A percentile compares a stretch with the other conserved stretches of the same genome.
These are phyloP conservation scores for Fragaria nilgerrensis DNA, from an alignment of 306 rosid species.

Conservation along the genomic window DNA sequence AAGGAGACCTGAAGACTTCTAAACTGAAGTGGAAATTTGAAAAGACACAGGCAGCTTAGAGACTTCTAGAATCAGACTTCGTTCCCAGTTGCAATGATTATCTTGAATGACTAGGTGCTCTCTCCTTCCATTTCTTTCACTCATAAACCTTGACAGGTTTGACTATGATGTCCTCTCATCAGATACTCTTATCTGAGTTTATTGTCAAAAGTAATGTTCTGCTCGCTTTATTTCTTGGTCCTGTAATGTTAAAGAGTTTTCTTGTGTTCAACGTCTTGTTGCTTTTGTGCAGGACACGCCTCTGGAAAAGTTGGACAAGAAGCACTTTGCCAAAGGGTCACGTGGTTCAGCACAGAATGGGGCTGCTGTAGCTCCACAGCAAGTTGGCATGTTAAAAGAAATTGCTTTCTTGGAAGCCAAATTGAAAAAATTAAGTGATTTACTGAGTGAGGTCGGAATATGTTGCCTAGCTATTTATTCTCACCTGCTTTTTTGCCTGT, in stretches of 20 bases:
- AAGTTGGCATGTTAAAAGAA: conserved; percentile 60
- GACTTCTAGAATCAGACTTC: too few relatives aligned
- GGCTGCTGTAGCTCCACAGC: conserved; percentile 45
- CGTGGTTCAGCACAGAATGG: conserved; percentile 52
- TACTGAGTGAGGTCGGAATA: conserved; percentile 66
- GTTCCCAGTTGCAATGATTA: too few relatives aligned
- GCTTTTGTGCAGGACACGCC: conserved; percentile 65
- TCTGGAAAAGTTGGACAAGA: conserved; percentile 80
- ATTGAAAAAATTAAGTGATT: conserved; percentile 61
- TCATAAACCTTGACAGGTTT: too few relatives aligned
- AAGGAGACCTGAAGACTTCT: too few relatives aligned
- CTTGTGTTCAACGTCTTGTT: conserved; percentile 14
- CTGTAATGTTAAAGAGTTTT: neutral
- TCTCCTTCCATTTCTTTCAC: too few relatives aligned
- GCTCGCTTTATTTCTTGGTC: neutral
- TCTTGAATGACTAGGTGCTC: too few relatives aligned
- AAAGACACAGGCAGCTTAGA: too few relatives aligned
- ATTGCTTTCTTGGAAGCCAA: conserved; percentile 77
- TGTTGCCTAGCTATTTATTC: conserved; percentile 11
- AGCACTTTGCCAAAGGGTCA: conserved; percentile 77
- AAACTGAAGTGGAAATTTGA: too few relatives aligned
- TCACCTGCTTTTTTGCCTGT: neutral
- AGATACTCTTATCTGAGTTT: neutral
- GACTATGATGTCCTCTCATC: too few relatives aligned
- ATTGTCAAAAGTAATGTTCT: neutral